Percentiles rank a stretch among this genome's conserved stretches.
Conservation (phyloP, 441 rosid genomes). For the Breynia disticha region DNA sequence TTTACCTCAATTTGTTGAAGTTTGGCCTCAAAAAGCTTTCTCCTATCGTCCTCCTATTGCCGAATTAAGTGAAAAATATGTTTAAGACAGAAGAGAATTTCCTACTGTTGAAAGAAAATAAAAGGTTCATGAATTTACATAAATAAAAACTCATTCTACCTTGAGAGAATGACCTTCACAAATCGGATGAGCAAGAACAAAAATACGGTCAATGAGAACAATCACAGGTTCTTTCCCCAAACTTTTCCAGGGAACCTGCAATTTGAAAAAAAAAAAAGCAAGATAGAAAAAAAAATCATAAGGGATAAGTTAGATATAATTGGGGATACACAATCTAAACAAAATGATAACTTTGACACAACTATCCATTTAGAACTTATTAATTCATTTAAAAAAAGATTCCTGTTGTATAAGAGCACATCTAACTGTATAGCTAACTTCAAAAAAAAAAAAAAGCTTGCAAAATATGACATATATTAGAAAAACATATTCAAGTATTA, state of each 20-base stretch:
- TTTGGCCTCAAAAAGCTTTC: conserved; percentile 77
- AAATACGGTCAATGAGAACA: conserved; percentile 87
- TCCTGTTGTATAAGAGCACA: too few relatives aligned
- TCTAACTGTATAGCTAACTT: too few relatives aligned
- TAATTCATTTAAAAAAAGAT: too few relatives aligned
- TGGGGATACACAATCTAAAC: conserved; percentile 7
- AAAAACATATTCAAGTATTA: too few relatives aligned
- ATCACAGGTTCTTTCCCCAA: conserved; percentile 95
- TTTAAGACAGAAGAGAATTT: background rate
- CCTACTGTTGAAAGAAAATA: background rate
- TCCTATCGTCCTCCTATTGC: conserved; percentile 68
- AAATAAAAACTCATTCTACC: conserved; percentile 28
- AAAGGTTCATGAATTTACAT: background rate
- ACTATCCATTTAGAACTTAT: background rate
- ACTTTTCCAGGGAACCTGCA: conserved; percentile 98
- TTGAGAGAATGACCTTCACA: conserved; percentile 50
- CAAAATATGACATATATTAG: too few relatives aligned
- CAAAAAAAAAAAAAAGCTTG: too few relatives aligned
- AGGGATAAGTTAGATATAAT: conserved; percentile 5
- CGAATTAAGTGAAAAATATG: conserved; percentile 4
- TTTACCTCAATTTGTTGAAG: conserved; percentile 91
- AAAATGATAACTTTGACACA: background rate
- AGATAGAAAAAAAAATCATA: conserved; percentile 3
- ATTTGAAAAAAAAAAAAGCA: conserved; percentile 1
- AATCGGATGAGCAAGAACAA: conserved; percentile 81